A percentile compares a stretch with the other conserved stretches of the same genome.
phyloP scores from a whole-genome alignment of 257 asterid species.

The Henckelia pumila region DNA sequence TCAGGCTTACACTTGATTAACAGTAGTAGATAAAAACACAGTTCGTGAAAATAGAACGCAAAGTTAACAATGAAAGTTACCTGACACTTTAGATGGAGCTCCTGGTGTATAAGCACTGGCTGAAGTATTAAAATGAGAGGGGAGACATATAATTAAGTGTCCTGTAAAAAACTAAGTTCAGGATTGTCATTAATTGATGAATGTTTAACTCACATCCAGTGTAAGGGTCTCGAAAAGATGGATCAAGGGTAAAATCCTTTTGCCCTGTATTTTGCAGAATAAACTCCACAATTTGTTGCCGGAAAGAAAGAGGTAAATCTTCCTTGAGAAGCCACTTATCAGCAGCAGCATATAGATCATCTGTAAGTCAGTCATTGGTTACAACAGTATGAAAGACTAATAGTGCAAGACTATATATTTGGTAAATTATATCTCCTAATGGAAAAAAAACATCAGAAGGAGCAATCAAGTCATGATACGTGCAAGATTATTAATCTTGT shows the following conservation, averaged over 20 bases:
- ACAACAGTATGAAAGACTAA: not conserved
- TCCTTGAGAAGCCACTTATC: constrained; percentile 94
- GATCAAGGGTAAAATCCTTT: constrained; percentile 67
- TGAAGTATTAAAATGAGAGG: constrained; percentile 44
- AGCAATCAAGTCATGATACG: not conserved
- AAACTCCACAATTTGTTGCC: constrained; percentile 92
- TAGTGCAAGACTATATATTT: not conserved
- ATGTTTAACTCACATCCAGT: constrained; percentile 75
- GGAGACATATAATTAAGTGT: constrained; percentile 14
- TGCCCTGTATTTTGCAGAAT: constrained; percentile 85
- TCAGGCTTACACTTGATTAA: no score
- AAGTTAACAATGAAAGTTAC: constrained; percentile 32
- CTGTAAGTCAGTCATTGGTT: constrained; percentile 44
- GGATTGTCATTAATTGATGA: constrained; percentile 10
- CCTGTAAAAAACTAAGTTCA: constrained; percentile 20
- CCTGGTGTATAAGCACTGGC: constrained; percentile 96
- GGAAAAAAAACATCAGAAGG: not conserved
- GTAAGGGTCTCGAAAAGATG: constrained; percentile 81
- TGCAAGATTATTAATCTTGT: not conserved
- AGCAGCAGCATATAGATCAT: constrained; percentile 86
- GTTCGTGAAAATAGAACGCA: constrained; percentile 12
- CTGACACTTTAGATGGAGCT: constrained; percentile 60
- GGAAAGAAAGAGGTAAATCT: constrained; percentile 82
- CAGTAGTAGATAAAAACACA: constrained; percentile 18
- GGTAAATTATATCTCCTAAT: not conserved